Percentiles rank a stretch among this genome's conserved stretches.
These are phyloP conservation scores for Kwoniella sp. DNA, from an alignment of 768 basidiomycete species.

Conservation along the genomic window DNA sequence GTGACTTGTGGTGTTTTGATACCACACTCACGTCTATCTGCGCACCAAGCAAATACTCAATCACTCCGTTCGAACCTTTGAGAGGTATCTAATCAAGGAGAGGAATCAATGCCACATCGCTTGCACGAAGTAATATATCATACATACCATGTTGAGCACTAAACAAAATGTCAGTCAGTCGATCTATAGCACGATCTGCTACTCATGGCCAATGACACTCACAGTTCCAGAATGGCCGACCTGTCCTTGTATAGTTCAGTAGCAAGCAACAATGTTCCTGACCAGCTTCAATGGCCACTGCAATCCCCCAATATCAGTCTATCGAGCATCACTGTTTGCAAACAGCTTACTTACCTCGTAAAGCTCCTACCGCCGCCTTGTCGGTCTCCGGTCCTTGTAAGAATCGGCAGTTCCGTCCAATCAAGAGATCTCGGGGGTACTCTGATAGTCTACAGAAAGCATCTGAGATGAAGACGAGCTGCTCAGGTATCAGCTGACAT, in stretches of 20 bases:
- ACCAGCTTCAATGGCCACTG: slow-evolving; percentile 27
- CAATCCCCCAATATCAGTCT: neutral
- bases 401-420: slow-evolving; percentile 35
- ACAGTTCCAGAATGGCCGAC: slow-evolving; percentile 37
- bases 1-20: neutral
- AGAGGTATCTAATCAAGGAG: slow-evolving; percentile 17
- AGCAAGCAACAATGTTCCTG: slow-evolving; percentile 32
- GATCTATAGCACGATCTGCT: neutral
- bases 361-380: slow-evolving; percentile 18
- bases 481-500: neutral
- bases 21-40: slow-evolving; percentile 28
- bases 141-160: slow-evolving; percentile 32
- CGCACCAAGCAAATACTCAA: slow-evolving; percentile 28
- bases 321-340: no score
- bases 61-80: slow-evolving; percentile 16
- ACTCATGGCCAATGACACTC: no score
- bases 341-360: slow-evolving; percentile 23
- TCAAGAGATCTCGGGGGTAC: slow-evolving; percentile 25
- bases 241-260: slow-evolving; percentile 34
- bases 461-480: slow-evolving; percentile 34
- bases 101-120: no score
- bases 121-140: no score
- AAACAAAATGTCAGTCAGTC: neutral
- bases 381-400: slow-evolving; percentile 35
- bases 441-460: slow-evolving; percentile 34